Percentiles rank a stretch among this genome's conserved stretches.
phyloP scores from a whole-genome alignment of 78 protist genomes.

The Dictyostelium purpureum region DNA sequence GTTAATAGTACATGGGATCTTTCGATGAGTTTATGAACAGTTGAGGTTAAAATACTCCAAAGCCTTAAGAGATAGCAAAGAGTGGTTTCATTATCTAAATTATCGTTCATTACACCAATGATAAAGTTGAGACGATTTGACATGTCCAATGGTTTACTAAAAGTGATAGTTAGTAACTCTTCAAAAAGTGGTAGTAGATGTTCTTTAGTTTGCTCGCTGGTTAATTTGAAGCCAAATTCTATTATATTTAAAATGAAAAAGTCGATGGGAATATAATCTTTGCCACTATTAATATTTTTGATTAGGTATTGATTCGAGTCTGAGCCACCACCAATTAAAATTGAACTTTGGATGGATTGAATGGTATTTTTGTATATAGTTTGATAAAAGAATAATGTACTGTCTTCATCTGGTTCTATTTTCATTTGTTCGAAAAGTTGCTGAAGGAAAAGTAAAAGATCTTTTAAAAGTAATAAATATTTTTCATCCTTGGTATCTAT shows the following conservation, averaged over 20 bases:
- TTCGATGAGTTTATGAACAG: constrained; percentile 9
- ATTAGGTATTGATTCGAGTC: neutral
- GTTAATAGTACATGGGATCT: constrained; percentile 4
- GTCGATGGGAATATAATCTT: constrained; percentile 2
- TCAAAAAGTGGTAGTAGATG: constrained; percentile 10
- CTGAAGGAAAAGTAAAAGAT: neutral
- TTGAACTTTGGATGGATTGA: constrained; percentile 3
- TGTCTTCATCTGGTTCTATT: neutral
- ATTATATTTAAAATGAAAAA: constrained; percentile 29
- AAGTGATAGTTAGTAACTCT: constrained; percentile 3
- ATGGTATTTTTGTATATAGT: neutral
- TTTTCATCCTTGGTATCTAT: constrained; percentile 10
- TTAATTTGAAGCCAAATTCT: constrained; percentile 48
- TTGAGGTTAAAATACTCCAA: neutral
- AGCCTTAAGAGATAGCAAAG: neutral
- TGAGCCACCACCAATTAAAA: neutral
- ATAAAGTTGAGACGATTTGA: neutral
- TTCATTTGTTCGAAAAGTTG: constrained; percentile 3
- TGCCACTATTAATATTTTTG: neutral
- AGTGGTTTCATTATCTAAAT: neutral
- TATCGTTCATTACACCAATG: constrained; percentile 6
- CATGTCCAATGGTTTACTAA: constrained; percentile 1
- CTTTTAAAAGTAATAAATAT: neutral
- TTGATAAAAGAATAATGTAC: neutral
- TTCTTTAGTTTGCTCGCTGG: neutral